Evolutionary conservation across 1,284 basidiomycete genomes (phyloP).

Genomic region (Sphaerobolus stellatus): DNA sequence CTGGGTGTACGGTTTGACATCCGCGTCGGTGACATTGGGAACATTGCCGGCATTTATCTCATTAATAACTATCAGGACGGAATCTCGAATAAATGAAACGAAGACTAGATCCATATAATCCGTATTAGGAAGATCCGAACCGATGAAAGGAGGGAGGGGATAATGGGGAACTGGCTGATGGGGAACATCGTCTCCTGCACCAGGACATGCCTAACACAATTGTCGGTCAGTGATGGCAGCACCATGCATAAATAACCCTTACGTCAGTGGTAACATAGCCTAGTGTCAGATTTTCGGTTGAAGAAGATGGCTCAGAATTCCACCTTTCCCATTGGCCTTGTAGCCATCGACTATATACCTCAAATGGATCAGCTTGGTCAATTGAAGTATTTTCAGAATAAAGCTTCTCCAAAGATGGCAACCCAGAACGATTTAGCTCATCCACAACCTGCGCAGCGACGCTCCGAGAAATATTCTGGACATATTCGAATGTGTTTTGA

Average conservation of each 20-base stretch:
- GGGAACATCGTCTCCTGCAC: constrained; percentile 65
- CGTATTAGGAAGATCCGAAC: constrained; percentile 52
- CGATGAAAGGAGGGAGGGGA: constrained; percentile 54
- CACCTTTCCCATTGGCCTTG: constrained; percentile 48
- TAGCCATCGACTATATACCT: constrained; percentile 55
- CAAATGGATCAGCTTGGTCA: constrained; percentile 51
- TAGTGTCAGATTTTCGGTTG: constrained; percentile 48
- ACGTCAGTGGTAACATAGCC: constrained; percentile 77
- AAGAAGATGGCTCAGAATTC: constrained; percentile 35
- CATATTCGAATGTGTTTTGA: constrained; percentile 56
- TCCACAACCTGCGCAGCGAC: constrained; percentile 55
- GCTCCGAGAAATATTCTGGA: constrained; percentile 48
- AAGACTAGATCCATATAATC: constrained; percentile 65
- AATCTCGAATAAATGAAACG: constrained; percentile 59
- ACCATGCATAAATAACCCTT: constrained; percentile 24
- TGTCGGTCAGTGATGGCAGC: constrained; percentile 1
- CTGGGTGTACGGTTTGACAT: constrained; percentile 53
- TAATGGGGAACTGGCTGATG: constrained; percentile 61
- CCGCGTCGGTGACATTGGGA: constrained; percentile 47
- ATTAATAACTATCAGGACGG: constrained; percentile 58
- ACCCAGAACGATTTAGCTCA: constrained; percentile 38
- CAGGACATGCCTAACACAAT: constrained; percentile 58
- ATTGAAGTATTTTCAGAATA: too few species aligned
- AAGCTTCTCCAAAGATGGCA: constrained; percentile 36
- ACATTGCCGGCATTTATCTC: constrained; percentile 42